Evolutionary conservation across 2,329 filamentous ascomycete species (phyloP).

Genomic region (Aureobasidium sp.): DNA sequence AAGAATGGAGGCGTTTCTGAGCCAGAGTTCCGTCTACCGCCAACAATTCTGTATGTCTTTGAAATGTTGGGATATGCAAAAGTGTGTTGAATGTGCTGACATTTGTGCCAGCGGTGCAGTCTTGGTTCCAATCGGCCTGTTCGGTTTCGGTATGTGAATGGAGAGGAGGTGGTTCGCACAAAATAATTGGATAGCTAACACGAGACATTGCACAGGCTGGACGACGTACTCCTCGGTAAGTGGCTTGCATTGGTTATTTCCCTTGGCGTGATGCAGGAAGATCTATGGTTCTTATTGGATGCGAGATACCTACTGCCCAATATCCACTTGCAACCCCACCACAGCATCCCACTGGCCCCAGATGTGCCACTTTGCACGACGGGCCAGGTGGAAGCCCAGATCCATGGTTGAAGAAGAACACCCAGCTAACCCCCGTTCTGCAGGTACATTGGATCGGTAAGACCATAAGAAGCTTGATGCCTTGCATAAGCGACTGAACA

Average conservation of each 20-base stretch:
- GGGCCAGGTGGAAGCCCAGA: slow-evolving; percentile 11
- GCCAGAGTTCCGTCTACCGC: slow-evolving; percentile 79
- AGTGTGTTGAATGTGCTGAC: slow-evolving; percentile 12
- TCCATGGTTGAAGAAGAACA: slow-evolving; percentile 6
- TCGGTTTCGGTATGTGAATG: slow-evolving; percentile 65
- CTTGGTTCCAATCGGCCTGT: slow-evolving; percentile 72
- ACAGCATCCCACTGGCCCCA: neutral
- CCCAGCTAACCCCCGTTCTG: slow-evolving; percentile 18
- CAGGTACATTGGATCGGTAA: slow-evolving; percentile 47
- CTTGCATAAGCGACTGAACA: slow-evolving; percentile 7
- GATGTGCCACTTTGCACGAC: neutral
- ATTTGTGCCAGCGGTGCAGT: slow-evolving; percentile 57
- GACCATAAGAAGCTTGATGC: slow-evolving; percentile 9
- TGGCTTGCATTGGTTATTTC: slow-evolving; percentile 30
- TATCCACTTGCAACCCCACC: neutral
- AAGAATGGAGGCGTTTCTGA: slow-evolving; percentile 56
- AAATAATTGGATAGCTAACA: slow-evolving; percentile 2
- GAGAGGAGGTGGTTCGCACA: slow-evolving; percentile 3
- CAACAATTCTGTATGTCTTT: slow-evolving; percentile 39
- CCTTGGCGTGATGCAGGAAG: slow-evolving; percentile 4
- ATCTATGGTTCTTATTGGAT: neutral
- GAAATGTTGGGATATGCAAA: slow-evolving; percentile 1
- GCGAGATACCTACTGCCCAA: slow-evolving; percentile 26
- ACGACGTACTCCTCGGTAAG: slow-evolving; percentile 65
- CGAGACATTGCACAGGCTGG: slow-evolving; percentile 45